Conservation (phyloP, 2,329 filamentous ascomycete species). For the Pseudogymnoascus sp. region DNA sequence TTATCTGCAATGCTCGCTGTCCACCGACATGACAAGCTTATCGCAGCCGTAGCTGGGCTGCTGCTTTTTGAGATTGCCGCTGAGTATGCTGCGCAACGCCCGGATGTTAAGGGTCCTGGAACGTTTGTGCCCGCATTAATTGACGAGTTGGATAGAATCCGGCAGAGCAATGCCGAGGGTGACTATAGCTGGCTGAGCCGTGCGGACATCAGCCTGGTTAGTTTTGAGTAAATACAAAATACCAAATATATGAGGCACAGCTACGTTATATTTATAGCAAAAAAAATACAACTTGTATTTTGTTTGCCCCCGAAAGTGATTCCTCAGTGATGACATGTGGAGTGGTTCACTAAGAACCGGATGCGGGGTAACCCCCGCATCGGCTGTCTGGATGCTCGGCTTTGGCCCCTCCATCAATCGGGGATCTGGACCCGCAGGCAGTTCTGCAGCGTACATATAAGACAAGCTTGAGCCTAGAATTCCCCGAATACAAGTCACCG, state of each 20-base stretch:
- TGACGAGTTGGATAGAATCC: constrained; percentile 55
- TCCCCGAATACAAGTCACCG: neutral
- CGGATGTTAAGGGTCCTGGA: constrained; percentile 69
- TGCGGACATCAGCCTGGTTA: neutral
- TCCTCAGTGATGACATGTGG: neutral
- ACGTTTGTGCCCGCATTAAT: constrained; percentile 81
- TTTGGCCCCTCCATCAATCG: neutral
- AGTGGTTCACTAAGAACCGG: neutral
- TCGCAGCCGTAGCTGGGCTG: constrained; percentile 65
- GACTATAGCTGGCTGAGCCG: constrained; percentile 43
- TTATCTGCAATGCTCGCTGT: constrained; percentile 69
- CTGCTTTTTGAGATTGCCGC: constrained; percentile 68
- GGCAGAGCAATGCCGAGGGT: constrained; percentile 41
- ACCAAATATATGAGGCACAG: neutral
- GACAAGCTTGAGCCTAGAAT: neutral
- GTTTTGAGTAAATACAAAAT: constrained; percentile 3
- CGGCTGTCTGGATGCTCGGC: constrained; percentile 4
- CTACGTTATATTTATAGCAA: neutral
- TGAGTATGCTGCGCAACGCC: constrained; percentile 56
- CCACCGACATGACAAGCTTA: constrained; percentile 54
- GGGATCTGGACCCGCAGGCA: neutral
- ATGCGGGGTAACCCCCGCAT: constrained; percentile 4
- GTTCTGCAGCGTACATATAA: neutral
- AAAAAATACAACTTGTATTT: neutral
- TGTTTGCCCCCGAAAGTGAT: neutral